phyloP scores from a whole-genome alignment of 495 filamentous ascomycete species.

The Tuber melanosporum region DNA sequence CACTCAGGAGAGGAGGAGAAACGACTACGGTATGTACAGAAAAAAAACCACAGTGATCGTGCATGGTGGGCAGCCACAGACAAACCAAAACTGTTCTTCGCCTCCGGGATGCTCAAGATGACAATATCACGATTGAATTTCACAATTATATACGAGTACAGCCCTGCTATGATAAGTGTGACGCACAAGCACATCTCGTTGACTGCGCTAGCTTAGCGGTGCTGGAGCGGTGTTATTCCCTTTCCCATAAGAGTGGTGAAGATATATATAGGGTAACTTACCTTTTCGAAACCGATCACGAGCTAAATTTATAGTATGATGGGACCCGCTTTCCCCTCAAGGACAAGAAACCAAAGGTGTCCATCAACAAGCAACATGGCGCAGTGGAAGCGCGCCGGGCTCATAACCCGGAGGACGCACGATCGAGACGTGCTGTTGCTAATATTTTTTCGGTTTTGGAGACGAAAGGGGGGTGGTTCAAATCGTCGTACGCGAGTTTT shows the following conservation, averaged over 20 bases:
- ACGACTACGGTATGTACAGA: no score
- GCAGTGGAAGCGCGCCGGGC: constrained; percentile 46
- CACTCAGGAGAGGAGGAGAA: no score
- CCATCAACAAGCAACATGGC: constrained; percentile 38
- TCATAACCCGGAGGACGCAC: constrained; percentile 52
- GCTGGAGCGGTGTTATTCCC: no score
- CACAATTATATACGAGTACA: no score
- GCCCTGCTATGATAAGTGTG: no score
- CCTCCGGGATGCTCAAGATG: no score
- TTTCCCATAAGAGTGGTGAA: neutral
- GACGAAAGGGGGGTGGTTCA: neutral
- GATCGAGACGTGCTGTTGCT: constrained; percentile 51
- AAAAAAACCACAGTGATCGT: no score
- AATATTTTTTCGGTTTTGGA: constrained; percentile 11
- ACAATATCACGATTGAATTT: no score
- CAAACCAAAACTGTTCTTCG: no score
- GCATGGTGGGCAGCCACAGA: no score
- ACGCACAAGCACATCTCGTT: no score
- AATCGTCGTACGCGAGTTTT: neutral
- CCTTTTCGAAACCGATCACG: neutral
- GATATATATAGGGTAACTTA: neutral
- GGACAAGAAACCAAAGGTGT: neutral
- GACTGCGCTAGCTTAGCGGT: no score
- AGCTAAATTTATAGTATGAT: neutral
- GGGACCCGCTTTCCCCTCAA: neutral